Conservation (phyloP, 2,329 filamentous ascomycete species). For the Aaosphaeria pasadenensis region DNA sequence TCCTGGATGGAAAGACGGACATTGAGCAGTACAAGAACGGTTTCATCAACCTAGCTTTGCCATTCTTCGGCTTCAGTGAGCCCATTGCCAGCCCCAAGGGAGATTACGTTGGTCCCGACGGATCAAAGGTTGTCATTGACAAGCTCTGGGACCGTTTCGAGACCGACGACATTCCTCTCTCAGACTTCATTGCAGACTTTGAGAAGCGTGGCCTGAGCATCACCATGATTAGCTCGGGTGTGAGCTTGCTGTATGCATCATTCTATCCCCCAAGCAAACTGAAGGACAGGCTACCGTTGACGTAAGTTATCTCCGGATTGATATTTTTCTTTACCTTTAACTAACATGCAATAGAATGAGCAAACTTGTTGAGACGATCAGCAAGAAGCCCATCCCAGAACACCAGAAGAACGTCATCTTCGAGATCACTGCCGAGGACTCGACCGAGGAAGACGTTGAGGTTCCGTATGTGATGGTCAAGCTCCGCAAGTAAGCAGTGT, state of each 20-base stretch:
- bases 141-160: conserved; percentile 99
- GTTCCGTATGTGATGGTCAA: conserved; percentile 95
- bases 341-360: conserved; percentile 65
- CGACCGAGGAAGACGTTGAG: conserved; percentile 88
- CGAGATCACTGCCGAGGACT: conserved; percentile 87
- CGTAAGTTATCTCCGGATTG: conserved; percentile 48
- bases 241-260: conserved; percentile 87
- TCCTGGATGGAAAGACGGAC: conserved; percentile 92
- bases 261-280: conserved; percentile 84
- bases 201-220: conserved; percentile 74
- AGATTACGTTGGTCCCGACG: conserved; percentile 75
- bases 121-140: conserved; percentile 76
- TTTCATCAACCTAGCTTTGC: conserved; percentile 92
- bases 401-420: conserved; percentile 97
- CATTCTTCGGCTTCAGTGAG: conserved; percentile 98
- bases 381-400: conserved; percentile 84
- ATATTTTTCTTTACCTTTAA: background rate
- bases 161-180: conserved; percentile 77
- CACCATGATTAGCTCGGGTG: conserved; percentile 95
- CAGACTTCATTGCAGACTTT: conserved; percentile 80
- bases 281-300: conserved; percentile 75
- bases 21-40: conserved; percentile 99
- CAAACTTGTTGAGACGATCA: conserved; percentile 81
- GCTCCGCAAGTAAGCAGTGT: conserved; percentile 47
- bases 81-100: conserved; percentile 93